Evolutionary conservation across 225 moss, liverwort and hornwort species (phyloP), one percentile per base, ranked within the genome.

Genomic region (Sphagnum contortum): DNA sequence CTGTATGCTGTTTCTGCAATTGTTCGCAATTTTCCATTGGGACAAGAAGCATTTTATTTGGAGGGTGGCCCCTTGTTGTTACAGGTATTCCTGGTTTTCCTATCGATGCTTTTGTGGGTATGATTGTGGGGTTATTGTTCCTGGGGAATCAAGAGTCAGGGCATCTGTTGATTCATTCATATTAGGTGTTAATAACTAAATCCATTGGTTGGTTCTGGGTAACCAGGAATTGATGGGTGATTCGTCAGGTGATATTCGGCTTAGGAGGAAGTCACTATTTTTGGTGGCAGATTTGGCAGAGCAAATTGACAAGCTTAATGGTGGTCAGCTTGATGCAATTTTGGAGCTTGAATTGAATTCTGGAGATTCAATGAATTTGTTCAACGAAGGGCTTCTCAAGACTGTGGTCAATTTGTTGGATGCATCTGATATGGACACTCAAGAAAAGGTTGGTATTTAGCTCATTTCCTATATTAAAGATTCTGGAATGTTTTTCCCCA

Each of bases 1-100:
- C 72, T 95, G 69, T 89, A 84, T 58, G 94, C 91, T 48, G 76
- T 95, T 45, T 95, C 94, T 70, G 91, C 94, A 61, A 70, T 95
- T 61, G 80, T 91, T 58, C 89, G 94, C 65, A 95, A 95, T 61
- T 91, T 81, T 47, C 89, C 91, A 55, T 70, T 79, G 4, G 89
- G 87, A 50, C 94, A 92, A 68, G 84, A 92, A 71, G 77, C 77
- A 49, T 95, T 95, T 76, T 89, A 89, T 70, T 64, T 69, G 46
- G 74, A 86, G 57, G 91, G 91, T 48, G 94, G 94, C 55, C 76
- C 84, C 57, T 69, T 63, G 8, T 72, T 95, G 59, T 78, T 95
- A 60, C 86, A 89, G 88, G 94, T 94, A 72, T 61, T 57, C 2
- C 45, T 62, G 59, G 8, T 9, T n/a, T 12, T n/a, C 63, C 45